Evolutionary conservation across 306 rosid species (phyloP), one percentile per base, ranked within the genome.

Genomic region (Alnus glutinosa): DNA sequence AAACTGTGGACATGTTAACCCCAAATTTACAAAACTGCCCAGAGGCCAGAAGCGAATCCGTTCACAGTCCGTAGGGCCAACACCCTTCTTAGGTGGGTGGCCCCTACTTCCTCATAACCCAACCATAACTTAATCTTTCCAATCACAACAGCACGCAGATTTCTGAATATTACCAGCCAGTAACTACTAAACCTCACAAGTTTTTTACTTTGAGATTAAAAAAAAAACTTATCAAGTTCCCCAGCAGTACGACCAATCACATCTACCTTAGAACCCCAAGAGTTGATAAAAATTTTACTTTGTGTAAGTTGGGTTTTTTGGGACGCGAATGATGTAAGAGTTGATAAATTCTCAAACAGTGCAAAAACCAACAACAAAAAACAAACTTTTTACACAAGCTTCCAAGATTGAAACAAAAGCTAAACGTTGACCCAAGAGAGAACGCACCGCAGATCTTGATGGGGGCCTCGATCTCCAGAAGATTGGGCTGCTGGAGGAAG

Each of bases 381-480:
- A 15, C 34, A 42, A 5, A 3, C 5, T 16, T 59, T 34, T 7
- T 32, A 12, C 59, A 0, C 28, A 49, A 36, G 32, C 18, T 49
- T 47, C 7, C 12, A 46, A 70, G 19, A 66, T 37, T 28, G 28
- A 28, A 13, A 59, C 9, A 44, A 16, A 63, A 75, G 34, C 16
- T 8, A 30, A 11, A 12, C 0, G 39, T 51, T 19, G 50, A 62
- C 23, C 28, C 36, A 58, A 68, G 46, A 37, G 55, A 77, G 61
- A 66, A 74, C 79, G 72, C 49, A 83, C 86, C 86, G 39, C 86
- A 83, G 78, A 83, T 83, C 83, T 83, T 83, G 79, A 83, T 79
- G 46, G 86, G 86, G 15, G 86, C 86, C 70, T 83, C 83, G 59
- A 83, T 80, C 81, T 83, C 86, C 36, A 83, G 81, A 52, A 83